phyloP scores from a whole-genome alignment of 2,329 filamentous ascomycete species.

The Fonsecaea pugnacius region DNA sequence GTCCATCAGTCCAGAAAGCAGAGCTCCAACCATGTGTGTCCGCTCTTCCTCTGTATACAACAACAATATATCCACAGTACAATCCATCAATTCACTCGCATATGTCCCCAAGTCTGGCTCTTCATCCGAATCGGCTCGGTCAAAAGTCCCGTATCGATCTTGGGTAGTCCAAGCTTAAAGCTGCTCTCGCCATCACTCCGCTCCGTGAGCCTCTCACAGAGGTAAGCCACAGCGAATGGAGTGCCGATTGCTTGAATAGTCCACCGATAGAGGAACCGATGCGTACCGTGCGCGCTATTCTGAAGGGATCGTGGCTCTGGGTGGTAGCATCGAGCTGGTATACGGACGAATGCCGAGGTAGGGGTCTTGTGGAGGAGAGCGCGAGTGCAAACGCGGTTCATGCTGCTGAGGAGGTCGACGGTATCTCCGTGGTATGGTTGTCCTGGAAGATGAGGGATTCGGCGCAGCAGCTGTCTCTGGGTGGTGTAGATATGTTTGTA shows the following conservation, averaged over 20 bases:
- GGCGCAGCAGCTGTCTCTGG: neutral
- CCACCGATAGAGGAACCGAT: conserved; percentile 32
- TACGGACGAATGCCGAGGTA: neutral
- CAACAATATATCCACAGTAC: neutral
- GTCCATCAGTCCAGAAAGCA: neutral
- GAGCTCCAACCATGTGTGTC: neutral
- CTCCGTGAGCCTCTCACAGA: conserved; percentile 27
- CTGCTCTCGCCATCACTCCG: conserved; percentile 17
- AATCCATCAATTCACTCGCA: neutral
- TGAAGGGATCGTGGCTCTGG: conserved; percentile 29
- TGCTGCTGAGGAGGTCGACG: neutral
- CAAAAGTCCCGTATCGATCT: conserved; percentile 24
- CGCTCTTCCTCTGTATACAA: neutral
- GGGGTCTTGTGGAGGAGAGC: neutral
- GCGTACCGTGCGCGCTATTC: conserved; percentile 22
- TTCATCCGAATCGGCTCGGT: conserved; percentile 27
- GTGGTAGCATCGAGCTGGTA: conserved; percentile 15
- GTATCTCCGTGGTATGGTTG: neutral
- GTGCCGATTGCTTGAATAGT: conserved; percentile 29
- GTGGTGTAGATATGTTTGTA: neutral
- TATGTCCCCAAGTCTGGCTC: conserved; percentile 20
- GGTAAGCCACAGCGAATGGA: conserved; percentile 28
- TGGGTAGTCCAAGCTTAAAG: conserved; percentile 23
- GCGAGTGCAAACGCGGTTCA: neutral
- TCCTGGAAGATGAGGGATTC: neutral